These are phyloP conservation scores for Botrytis pseudocinerea DNA, from an alignment of 2,329 filamentous ascomycete genomes.

Conservation along the genomic window DNA sequence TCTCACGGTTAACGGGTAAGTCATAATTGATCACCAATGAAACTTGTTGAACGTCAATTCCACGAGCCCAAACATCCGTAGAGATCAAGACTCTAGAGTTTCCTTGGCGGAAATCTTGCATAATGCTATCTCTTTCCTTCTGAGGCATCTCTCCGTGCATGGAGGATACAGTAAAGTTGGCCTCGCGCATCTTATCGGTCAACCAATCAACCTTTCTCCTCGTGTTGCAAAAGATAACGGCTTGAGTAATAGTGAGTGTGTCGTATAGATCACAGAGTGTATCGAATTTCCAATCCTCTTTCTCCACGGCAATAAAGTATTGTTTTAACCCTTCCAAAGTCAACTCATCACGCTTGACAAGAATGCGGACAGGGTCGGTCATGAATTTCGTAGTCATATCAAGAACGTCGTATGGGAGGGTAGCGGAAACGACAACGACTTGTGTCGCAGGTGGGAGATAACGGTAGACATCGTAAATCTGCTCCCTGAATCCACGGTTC, in stretches of 20 bases:
- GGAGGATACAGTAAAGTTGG: constrained; percentile 96
- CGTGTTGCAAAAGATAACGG: constrained; percentile 99
- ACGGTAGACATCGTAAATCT: constrained; percentile 98
- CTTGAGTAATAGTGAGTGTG: constrained; percentile 96
- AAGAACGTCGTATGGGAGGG: constrained; percentile 93
- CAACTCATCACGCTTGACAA: constrained; percentile 98
- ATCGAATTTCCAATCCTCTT: constrained; percentile 99
- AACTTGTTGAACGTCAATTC: constrained; percentile 98
- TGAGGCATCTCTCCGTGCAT: constrained; percentile 99
- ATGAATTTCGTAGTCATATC: constrained; percentile 99
- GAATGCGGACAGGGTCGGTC: constrained; percentile 93
- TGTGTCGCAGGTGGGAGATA: constrained; percentile 95
- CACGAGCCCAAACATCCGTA: constrained; percentile 95
- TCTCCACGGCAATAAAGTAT: constrained; percentile 98
- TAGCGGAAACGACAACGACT: constrained; percentile 97
- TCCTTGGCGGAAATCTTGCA: constrained; percentile 97
- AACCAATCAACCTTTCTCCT: constrained; percentile 99
- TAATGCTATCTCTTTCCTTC: constrained; percentile 96
- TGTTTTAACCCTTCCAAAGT: constrained; percentile 97
- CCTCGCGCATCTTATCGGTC: constrained; percentile 98
- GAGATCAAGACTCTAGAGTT: constrained; percentile 96
- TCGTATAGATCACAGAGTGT: constrained; percentile 98
- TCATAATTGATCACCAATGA: constrained; percentile 99
- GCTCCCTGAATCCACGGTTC: constrained; percentile 94
- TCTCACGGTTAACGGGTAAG: constrained; percentile 95